Evolutionary conservation across 768 basidiomycete genomes (phyloP), one percentile per base, ranked within the genome.

Genomic region (Russula emetica): DNA sequence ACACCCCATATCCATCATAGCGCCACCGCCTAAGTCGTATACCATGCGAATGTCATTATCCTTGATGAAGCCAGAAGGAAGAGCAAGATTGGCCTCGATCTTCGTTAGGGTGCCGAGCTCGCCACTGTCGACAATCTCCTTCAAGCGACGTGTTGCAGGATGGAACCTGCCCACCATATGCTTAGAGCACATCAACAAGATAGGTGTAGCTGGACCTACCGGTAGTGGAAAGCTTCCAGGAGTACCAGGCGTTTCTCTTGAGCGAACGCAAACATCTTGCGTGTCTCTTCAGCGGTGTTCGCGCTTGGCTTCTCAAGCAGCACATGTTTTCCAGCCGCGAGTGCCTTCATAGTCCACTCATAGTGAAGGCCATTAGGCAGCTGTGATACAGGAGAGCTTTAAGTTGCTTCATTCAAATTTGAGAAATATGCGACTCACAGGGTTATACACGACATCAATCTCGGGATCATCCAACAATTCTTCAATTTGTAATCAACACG

Each of bases 271-370:
- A 80, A 83, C 77, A 86, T 83, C 58, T 76, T 73, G 5, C 76
- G 74, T 6, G 79, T 77, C 72, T 86, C 83, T 32, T 78, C 80
- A 2, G 82, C 80, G 0, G 79, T 81, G 58, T 80, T 69, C n/a
- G 78, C 74, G 47, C 74, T 78, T 51, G 84, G 85, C 67, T 86
- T 87, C 67, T 87, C 86, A 22, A 85, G 74, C 11, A 86, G 74
- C 26, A 87, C 85, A 63, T 86, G 85, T 69, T 88, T 86, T 6
- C 86, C 85, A 1, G 81, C 80, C 14, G 72, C 71, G 9, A 87
- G 79, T 8, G 84, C 82, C 66, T 82, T 85, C 79, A 82, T 83
- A 0, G 85, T 84, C 85, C 84, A 88, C 69, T 87, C 84, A 59
- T 79, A 84, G 66, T 87, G 84, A 38, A 87, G 74, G n/a, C n/a